phyloP scores from a whole-genome alignment of 1,284 basidiomycete genomes.

The Porogramme epimiltina region DNA sequence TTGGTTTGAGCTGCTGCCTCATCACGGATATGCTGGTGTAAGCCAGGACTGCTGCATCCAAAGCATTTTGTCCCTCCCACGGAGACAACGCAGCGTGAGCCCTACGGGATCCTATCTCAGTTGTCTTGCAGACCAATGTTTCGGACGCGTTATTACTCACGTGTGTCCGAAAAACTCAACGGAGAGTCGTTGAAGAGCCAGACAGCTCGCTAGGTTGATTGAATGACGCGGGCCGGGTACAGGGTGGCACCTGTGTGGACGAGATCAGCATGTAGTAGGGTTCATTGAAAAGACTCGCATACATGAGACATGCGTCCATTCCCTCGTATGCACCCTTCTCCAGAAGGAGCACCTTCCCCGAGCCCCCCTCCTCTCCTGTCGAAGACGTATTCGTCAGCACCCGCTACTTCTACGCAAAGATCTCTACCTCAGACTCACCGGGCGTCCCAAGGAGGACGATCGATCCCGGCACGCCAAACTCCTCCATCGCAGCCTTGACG shows the following conservation, averaged over 20 bases:
- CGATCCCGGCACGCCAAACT: slow-evolving; percentile 68
- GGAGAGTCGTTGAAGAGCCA: slow-evolving; percentile 58
- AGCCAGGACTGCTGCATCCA: slow-evolving; percentile 83
- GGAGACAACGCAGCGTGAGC: slow-evolving; percentile 78
- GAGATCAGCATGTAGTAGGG: slow-evolving; percentile 4
- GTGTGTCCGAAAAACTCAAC: slow-evolving; percentile 70
- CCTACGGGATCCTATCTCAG: slow-evolving; percentile 34
- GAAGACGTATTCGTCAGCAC: neutral
- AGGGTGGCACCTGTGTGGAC: slow-evolving; percentile 77
- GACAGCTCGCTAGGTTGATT: slow-evolving; percentile 51
- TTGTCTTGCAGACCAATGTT: neutral
- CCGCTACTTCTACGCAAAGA: too few relatives aligned
- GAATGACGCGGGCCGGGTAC: slow-evolving; percentile 51
- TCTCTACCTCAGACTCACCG: too few relatives aligned
- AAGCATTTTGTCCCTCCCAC: slow-evolving; percentile 86
- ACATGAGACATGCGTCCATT: slow-evolving; percentile 83
- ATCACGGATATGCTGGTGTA: slow-evolving; percentile 78
- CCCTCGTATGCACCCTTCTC: slow-evolving; percentile 73
- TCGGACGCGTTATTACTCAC: slow-evolving; percentile 39
- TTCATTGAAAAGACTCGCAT: slow-evolving; percentile 23
- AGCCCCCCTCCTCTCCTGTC: slow-evolving; percentile 77
- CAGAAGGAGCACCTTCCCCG: slow-evolving; percentile 78
- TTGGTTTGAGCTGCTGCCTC: slow-evolving; percentile 60
- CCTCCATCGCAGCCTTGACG: slow-evolving; percentile 56
- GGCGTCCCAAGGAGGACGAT: slow-evolving; percentile 86